Conservation (phyloP, 345 rosid species). For the Cardiospermum halicacabum region DNA sequence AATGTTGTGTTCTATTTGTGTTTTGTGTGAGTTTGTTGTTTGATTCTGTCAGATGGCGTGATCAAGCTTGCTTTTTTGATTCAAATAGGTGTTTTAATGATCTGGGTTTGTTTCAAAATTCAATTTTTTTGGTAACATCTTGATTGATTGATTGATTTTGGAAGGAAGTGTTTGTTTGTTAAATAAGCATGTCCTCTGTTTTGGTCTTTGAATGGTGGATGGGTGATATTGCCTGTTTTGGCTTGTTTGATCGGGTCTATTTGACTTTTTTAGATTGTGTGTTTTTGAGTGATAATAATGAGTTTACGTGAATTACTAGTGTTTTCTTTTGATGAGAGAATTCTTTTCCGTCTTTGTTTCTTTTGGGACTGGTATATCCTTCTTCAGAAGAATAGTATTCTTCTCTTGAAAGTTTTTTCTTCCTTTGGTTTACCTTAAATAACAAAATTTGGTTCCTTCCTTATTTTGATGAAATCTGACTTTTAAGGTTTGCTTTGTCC, state of each 20-base stretch:
- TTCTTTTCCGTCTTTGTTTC: slow-evolving; percentile 39
- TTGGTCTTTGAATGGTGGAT: slow-evolving; percentile 15
- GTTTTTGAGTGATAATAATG: slow-evolving; percentile 11
- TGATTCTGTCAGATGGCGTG: slow-evolving; percentile 21
- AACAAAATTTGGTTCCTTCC: background rate
- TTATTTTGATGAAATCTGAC: slow-evolving; percentile 7
- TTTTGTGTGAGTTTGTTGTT: slow-evolving; percentile 12
- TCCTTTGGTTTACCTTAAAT: slow-evolving; percentile 9
- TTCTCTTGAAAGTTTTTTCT: slow-evolving; percentile 34
- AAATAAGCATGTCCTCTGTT: slow-evolving; percentile 24
- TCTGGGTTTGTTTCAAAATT: slow-evolving; percentile 30
- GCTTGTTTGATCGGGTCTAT: slow-evolving; percentile 25
- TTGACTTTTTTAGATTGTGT: slow-evolving; percentile 5
- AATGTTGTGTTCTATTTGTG: slow-evolving; percentile 7
- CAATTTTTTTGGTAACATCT: slow-evolving; percentile 1
- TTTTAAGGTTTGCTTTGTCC: slow-evolving; percentile 12
- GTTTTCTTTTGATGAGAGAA: slow-evolving; percentile 28
- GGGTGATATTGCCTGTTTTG: slow-evolving; percentile 23
- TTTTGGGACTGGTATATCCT: slow-evolving; percentile 38
- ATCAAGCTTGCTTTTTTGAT: slow-evolving; percentile 20
- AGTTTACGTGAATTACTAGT: slow-evolving; percentile 43
- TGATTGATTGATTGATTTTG: slow-evolving; percentile 7
- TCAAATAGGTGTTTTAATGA: slow-evolving; percentile 20
- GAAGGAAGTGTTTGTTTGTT: background rate
- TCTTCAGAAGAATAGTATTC: slow-evolving; percentile 33